A percentile compares a stretch with the other conserved stretches of the same genome.
These are phyloP conservation scores for Megacollybia marginata DNA, from an alignment of 768 basidiomycete species.

Conservation along the genomic window DNA sequence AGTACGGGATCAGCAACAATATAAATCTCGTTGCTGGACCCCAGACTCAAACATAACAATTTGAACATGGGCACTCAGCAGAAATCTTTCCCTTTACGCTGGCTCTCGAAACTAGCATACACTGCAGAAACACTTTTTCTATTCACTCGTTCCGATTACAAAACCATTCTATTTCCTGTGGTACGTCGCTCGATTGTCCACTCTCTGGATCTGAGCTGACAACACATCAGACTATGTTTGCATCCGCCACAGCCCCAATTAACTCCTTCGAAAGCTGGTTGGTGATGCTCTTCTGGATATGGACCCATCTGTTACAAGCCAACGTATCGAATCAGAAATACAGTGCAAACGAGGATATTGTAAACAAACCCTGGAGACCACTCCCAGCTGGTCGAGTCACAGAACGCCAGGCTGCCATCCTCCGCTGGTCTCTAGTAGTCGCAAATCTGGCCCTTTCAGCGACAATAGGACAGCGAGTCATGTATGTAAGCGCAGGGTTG, in stretches of 20 bases:
- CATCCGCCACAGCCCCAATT: neutral
- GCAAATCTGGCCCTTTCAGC: constrained; percentile 18
- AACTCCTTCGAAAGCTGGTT: neutral
- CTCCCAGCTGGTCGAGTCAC: constrained; percentile 27
- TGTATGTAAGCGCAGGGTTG: constrained; percentile 15
- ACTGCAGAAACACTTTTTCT: constrained; percentile 16
- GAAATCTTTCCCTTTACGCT: too few relatives aligned
- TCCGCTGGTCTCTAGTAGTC: constrained; percentile 25
- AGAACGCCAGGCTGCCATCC: constrained; percentile 6
- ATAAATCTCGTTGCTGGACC: too few relatives aligned
- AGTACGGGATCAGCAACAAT: too few relatives aligned
- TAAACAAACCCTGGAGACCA: constrained; percentile 29
- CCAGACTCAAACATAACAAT: too few relatives aligned
- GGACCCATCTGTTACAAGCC: constrained; percentile 25
- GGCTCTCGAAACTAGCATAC: too few relatives aligned
- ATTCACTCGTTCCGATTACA: constrained; percentile 27
- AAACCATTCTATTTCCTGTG: constrained; percentile 25
- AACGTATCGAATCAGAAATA: constrained; percentile 25
- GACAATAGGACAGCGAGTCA: constrained; percentile 7
- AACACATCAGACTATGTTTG: neutral
- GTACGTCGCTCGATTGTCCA: constrained; percentile 11
- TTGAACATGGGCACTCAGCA: too few relatives aligned
- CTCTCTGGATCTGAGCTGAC: neutral
- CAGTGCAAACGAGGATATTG: constrained; percentile 16
- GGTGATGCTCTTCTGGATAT: constrained; percentile 16